A percentile compares a stretch with the other conserved stretches of the same genome.
Evolutionary conservation across 768 basidiomycete species (phyloP).

Genomic region (Tulasnella sp.): DNA sequence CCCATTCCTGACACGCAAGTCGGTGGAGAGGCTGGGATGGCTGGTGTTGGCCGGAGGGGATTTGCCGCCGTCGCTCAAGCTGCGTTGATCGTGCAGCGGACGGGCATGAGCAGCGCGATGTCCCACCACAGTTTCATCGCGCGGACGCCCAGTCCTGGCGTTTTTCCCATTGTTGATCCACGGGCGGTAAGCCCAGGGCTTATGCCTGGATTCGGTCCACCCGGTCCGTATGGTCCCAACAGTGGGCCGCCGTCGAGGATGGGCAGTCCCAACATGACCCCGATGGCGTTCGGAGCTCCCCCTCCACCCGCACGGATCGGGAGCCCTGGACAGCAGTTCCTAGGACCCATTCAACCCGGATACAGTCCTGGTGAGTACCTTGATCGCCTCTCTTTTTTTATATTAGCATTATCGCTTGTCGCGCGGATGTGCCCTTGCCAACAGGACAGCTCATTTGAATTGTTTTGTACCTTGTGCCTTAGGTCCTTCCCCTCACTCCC

Average conservation of each 20-base stretch:
- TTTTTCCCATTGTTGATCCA: slow-evolving; percentile 42
- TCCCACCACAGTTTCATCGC: slow-evolving; percentile 26
- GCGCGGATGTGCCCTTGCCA: neutral
- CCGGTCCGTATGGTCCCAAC: neutral
- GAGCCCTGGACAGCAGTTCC: slow-evolving; percentile 17
- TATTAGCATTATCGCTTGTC: too few relatives aligned
- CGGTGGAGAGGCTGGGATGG: slow-evolving; percentile 40
- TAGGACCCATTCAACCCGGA: neutral
- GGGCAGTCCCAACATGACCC: slow-evolving; percentile 6
- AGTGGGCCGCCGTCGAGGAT: neutral
- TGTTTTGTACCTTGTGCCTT: neutral
- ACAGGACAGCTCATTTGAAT: neutral
- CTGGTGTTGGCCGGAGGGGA: slow-evolving; percentile 41
- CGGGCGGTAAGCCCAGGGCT: slow-evolving; percentile 34
- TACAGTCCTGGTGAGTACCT: slow-evolving; percentile 6
- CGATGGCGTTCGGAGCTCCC: neutral
- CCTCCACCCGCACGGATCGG: neutral
- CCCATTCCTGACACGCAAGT: slow-evolving; percentile 29
- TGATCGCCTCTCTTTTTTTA: neutral
- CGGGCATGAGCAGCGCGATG: slow-evolving; percentile 8
- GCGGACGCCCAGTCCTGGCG: slow-evolving; percentile 36
- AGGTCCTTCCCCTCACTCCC: neutral
- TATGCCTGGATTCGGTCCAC: neutral
- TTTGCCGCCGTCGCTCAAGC: slow-evolving; percentile 38
- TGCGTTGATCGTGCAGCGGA: slow-evolving; percentile 26